Evolutionary conservation across 805 yeast genomes (phyloP), one percentile per base, ranked within the genome.

Genomic region (Lachancea sp.): DNA sequence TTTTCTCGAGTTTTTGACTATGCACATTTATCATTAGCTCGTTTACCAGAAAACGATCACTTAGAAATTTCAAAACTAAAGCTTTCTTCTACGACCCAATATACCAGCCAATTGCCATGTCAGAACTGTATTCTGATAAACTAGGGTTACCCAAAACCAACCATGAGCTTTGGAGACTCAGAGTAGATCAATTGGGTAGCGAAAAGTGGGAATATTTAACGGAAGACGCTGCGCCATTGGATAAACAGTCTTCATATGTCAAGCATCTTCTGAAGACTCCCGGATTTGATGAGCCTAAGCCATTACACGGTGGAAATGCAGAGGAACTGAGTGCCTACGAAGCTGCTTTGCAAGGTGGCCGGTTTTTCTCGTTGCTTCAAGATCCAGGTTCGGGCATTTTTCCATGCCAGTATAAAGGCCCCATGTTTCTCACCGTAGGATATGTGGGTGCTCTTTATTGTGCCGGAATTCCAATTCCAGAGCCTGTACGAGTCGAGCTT

Each of bases 351-450:
- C 80, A 83, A 48, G 92, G 90, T 16, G 90, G 89, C 2, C 68
- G 72, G 2, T 88, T 85, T 54, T 74, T 85, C 39, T 55, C 72
- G 21, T 56, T 69, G 6, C 52, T 90, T n/a, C 97, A 92, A 58
- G 90, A 83, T 71, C 35, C 35, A 19, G 61, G 67, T 1, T 74
- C 80, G n/a, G 99, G 98, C 0, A 77, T 79, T 6, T 85, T 90
- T 64, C 96, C 97, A 1, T 77, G 83, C 52, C 95, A 86, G 57
- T 92, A 92, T 56, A 88, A 88, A 48, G 99, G 99, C 2, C 99
- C 99, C 2, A 89, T 90, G 96, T 92, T 92, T 61, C 79, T 92
- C 86, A 78, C 92, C 0, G 81, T 89, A 43, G 97, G 98, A 1
- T 85, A 82, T 51, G 78, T 92, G 19, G 83, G 75, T 0, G 78